Base-by-base conservation (phyloP, 768 basidiomycete genomes). In the Ephemerocybe angulata region DNA sequence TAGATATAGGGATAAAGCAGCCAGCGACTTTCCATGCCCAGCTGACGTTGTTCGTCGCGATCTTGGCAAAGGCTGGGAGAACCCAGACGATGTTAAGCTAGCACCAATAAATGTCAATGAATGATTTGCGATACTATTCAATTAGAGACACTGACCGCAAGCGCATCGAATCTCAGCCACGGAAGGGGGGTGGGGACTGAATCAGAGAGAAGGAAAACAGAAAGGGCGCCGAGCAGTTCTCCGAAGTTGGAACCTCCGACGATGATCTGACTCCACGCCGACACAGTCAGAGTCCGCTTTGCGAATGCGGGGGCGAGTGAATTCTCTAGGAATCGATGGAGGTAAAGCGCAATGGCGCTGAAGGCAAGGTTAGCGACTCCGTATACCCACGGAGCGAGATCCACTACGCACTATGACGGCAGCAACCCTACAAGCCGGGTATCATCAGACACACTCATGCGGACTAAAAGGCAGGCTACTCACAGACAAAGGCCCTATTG, bases 241-340 rank as follows among this genome's bases (percentile, higher is more conserved):
- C 69, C 69, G 50, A 71, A 67, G 44, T 71, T 71, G 12, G 69
- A 71, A 19, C 69, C 69, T 22, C 69, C 69, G 31, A 68, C 67
- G 29, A 71, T 67, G 49, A 71, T 68, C 37, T 69, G 69, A 59
- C 65, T 65, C 70, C 70, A 71, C 6, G 66, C 63, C 3, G 68
- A 70, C 8, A 57, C 57, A 6, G 60, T 62, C 25, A 71, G 62
- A 24, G 67, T 60, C 4, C 65, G 62, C 47, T 67, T 69, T 22
- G 70, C 66, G 35, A 71, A 70, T 2, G 67, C 67, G 25, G 66
- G 60, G 13, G 63, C 66, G 27, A 71, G 64, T 11, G 58, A 48
- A 41, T 59, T 66, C 31, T 71, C 68, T 10, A 71, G 55, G 58
- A 64, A 70, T 41, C 70, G 63, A 58, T 71, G 70, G 38, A 61